Evolutionary conservation across 352 stramenopile genomes (phyloP), one percentile per base, ranked within the genome.

Genomic region (Phytophthora niederhauseri): DNA sequence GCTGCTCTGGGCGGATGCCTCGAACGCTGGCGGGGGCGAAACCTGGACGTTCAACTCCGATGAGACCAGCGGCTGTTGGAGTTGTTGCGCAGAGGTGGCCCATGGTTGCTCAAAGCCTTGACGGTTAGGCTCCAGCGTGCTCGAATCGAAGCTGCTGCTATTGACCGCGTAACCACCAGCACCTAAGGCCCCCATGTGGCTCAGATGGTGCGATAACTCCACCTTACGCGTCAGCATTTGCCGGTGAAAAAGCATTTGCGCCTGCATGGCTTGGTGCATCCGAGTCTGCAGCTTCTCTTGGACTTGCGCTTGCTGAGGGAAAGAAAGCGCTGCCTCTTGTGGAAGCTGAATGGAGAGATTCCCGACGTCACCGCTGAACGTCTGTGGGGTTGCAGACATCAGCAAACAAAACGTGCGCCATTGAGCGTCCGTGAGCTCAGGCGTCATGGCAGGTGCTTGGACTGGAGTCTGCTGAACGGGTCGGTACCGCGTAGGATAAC

Each of bases 141-240:
- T 62, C 66, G 49, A 51, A 45, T 41, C 20, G 48, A 51, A 51
- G 53, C 58, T 28, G 51, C 30, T 8, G 22, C 6, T 24, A 15
- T 14, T 22, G 43, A 9, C 2, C 43, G 6, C 3, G 5, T 12
- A 17, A 4, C 19, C 17, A 14, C 19, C 43, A 48, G 17, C 43
- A 28, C 45, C 26, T 9, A 46, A 52, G n/a, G 26, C 54, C 20
- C 28, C 38, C 20, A 58, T 31, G 26, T 19, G 30, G 17, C 26
- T 58, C 61, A 75, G 54, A 26, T 77, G 49, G 34, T 89, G 72
- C 6, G 84, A 90, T 19, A 92, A 73, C 34, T 83, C 81, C 14
- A 92, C 84, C 64, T 94, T 93, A 55, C 87, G 84, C 53, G 73
- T 87, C n/a, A 91, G 80, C 87, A 93, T 94, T 70, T 93, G 83